These are phyloP conservation scores for Fagopyrum esculentum DNA, from an alignment of 148 eudicot species.

Conservation along the genomic window DNA sequence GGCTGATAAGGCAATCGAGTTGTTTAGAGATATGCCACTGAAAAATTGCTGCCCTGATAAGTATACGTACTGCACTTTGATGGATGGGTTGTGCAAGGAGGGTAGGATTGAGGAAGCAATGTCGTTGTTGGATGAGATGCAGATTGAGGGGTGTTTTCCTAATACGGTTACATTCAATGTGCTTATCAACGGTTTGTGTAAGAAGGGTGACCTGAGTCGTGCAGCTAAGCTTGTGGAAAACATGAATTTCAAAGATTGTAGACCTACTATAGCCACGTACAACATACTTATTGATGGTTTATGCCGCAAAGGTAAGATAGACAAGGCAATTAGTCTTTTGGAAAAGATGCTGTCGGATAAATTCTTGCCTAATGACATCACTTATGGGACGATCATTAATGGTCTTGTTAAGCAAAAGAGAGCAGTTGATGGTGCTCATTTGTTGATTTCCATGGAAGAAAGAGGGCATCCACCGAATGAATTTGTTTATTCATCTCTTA, in stretches of 20 bases:
- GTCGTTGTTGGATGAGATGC: slow-evolving; percentile 91
- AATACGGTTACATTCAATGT: slow-evolving; percentile 56
- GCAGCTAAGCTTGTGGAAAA: slow-evolving; percentile 84
- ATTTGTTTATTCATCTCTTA: slow-evolving; percentile 61
- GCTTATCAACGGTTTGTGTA: slow-evolving; percentile 71
- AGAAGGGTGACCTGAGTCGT: slow-evolving; percentile 65
- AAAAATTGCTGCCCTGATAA: slow-evolving; percentile 57
- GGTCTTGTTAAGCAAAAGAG: slow-evolving; percentile 78
- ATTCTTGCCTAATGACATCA: slow-evolving; percentile 66
- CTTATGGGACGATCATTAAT: slow-evolving; percentile 80
- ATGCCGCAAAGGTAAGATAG: slow-evolving; percentile 63
- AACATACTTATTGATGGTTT: slow-evolving; percentile 84
- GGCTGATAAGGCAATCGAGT: slow-evolving; percentile 56
- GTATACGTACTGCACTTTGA: slow-evolving; percentile 73
- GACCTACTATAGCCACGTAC: slow-evolving; percentile 76
- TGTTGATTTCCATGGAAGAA: slow-evolving; percentile 56
- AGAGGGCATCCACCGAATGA: slow-evolving; percentile 58
- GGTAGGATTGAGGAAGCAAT: slow-evolving; percentile 75
- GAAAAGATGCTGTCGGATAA: slow-evolving; percentile 60
- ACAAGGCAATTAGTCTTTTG: slow-evolving; percentile 71
- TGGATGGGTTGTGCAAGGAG: slow-evolving; percentile 87
- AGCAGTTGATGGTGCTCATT: slow-evolving; percentile 44
- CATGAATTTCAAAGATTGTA: slow-evolving; percentile 83
- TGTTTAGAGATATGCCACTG: slow-evolving; percentile 59
- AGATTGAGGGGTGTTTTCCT: slow-evolving; percentile 75